phyloP scores from a whole-genome alignment of 371 early-diverging fungal genomes.

The Chytridiales sp. region DNA sequence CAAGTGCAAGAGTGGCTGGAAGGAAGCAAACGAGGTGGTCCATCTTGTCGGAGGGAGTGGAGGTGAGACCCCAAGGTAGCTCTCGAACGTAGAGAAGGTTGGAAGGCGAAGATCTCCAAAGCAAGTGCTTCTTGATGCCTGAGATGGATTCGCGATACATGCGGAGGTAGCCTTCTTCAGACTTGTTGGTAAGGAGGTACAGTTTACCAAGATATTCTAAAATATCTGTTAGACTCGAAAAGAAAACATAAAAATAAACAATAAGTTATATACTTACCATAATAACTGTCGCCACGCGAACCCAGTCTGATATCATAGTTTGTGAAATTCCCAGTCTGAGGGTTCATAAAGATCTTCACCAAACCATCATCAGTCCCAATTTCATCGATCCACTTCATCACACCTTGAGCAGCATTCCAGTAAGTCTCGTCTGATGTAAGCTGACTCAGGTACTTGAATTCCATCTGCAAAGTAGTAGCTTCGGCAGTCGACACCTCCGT shows the following conservation, averaged over 20 bases:
- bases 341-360: constrained; percentile 71
- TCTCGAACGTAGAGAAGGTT: constrained; percentile 75
- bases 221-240: background rate
- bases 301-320: constrained; percentile 63
- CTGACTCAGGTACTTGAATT: constrained; percentile 46
- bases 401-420: constrained; percentile 60
- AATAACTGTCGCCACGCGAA: constrained; percentile 87
- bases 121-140: constrained; percentile 71
- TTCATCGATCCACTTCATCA: constrained; percentile 60
- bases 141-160: constrained; percentile 68
- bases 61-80: constrained; percentile 34
- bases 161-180: constrained; percentile 60
- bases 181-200: constrained; percentile 69
- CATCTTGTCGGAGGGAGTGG: constrained; percentile 66
- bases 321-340: constrained; percentile 37
- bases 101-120: constrained; percentile 60
- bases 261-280: constrained; percentile 38
- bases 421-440: constrained; percentile 59
- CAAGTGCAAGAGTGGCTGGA: constrained; percentile 82
- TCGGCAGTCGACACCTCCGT: constrained; percentile 33
- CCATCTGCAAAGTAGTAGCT: constrained; percentile 45
- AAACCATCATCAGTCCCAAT: constrained; percentile 61
- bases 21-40: constrained; percentile 94
- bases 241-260: background rate
- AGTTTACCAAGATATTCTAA: constrained; percentile 87